phyloP scores from a whole-genome alignment of 2,329 filamentous ascomycete genomes.

The Thielaviopsis populi region DNA sequence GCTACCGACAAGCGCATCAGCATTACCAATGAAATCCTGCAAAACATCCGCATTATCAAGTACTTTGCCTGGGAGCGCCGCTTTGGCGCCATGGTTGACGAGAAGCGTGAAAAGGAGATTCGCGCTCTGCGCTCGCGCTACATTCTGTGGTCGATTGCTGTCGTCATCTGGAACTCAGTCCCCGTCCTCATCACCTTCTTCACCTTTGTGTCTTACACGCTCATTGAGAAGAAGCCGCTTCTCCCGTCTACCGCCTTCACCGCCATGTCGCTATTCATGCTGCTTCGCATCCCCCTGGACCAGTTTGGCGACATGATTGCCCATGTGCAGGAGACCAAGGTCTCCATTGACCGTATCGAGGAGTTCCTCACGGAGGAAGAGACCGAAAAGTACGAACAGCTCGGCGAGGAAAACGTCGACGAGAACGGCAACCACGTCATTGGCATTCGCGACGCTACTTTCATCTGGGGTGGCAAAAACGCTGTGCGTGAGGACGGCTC shows the following conservation, averaged over 20 bases:
- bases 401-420: slow-evolving; percentile 54
- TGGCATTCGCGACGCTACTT: slow-evolving; percentile 69
- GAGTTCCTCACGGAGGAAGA: slow-evolving; percentile 87
- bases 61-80: slow-evolving; percentile 97
- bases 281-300: slow-evolving; percentile 83
- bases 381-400: slow-evolving; percentile 85
- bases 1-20: slow-evolving; percentile 94
- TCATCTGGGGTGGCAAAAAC: slow-evolving; percentile 71
- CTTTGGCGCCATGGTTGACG: slow-evolving; percentile 72
- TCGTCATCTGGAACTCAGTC: slow-evolving; percentile 92
- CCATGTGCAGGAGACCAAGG: slow-evolving; percentile 92
- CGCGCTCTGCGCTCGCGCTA: slow-evolving; percentile 67
- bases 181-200: slow-evolving; percentile 92
- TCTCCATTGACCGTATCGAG: slow-evolving; percentile 92
- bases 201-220: slow-evolving; percentile 85
- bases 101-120: slow-evolving; percentile 70
- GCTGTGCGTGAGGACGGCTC: slow-evolving; percentile 47
- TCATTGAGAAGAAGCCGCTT: slow-evolving; percentile 75
- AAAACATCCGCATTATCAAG: slow-evolving; percentile 98
- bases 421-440: slow-evolving; percentile 59
- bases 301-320: slow-evolving; percentile 98
- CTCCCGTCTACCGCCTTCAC: slow-evolving; percentile 92
- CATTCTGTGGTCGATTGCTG: slow-evolving; percentile 79
- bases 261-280: slow-evolving; percentile 85
- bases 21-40: slow-evolving; percentile 88